A percentile compares a stretch with the other conserved stretches of the same genome.
Conservation (phyloP, 257 asterid species). For the Perilla frutescens region DNA sequence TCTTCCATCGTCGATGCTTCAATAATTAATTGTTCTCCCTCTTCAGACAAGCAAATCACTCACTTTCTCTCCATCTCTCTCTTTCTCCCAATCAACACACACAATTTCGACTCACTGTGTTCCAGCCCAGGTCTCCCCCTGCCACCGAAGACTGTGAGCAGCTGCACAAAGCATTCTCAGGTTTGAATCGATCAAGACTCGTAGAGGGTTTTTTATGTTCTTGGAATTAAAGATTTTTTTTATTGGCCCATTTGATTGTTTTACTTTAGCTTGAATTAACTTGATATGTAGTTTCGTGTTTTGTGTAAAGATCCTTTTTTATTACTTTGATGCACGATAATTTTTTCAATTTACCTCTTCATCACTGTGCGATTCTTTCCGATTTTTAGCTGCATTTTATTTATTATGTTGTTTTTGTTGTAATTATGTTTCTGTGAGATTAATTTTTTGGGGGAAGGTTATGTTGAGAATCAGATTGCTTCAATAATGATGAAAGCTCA, state of each 20-base stretch:
- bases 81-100: not conserved
- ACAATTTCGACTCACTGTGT: conserved; percentile 63
- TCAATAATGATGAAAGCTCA: conserved; percentile 29
- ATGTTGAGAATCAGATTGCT: conserved; percentile 27
- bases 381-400: no score
- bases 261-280: not conserved
- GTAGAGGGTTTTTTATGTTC: not conserved
- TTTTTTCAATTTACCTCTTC: no score
- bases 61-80: no score
- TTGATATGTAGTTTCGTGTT: not conserved
- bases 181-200: conserved; percentile 40
- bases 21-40: no score
- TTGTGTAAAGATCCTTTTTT: conserved; percentile 14
- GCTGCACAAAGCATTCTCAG: conserved; percentile 81
- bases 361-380: no score
- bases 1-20: no score
- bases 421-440: no score
- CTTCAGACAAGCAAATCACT: not conserved
- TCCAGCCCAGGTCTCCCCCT: conserved; percentile 62
- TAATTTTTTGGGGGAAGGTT: no score
- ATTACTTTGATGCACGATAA: conserved; percentile 8
- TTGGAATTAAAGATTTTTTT: not conserved
- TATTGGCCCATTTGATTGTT: conserved; percentile 2
- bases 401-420: no score
- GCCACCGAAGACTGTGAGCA: conserved; percentile 75